Conservation (phyloP, 176 grass and related monocot genomes). For the Triticum urartu region DNA sequence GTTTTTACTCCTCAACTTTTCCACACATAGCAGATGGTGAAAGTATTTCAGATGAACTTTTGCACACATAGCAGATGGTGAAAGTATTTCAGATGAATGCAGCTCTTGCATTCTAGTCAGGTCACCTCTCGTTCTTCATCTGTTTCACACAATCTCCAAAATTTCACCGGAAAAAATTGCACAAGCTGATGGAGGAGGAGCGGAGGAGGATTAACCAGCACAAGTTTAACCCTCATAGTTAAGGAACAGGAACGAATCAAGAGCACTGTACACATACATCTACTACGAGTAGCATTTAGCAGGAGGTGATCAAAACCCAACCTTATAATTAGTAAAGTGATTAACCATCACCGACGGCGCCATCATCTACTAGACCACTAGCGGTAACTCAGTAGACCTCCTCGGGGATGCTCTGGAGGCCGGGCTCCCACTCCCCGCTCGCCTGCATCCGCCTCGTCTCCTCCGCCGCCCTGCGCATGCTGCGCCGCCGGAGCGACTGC, state of each 20-base stretch:
- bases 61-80: neutral
- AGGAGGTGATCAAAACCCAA: constrained; percentile 50
- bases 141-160: neutral
- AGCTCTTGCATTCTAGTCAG: constrained; percentile 9
- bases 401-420: constrained; percentile 88
- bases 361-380: constrained; percentile 9
- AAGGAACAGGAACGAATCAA: constrained; percentile 21
- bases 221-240: constrained; percentile 11
- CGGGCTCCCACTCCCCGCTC: constrained; percentile 65
- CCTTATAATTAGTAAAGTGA: constrained; percentile 44
- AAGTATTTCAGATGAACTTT: neutral
- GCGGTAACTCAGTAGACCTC: constrained; percentile 39
- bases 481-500: constrained; percentile 71
- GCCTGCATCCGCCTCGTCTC: constrained; percentile 40
- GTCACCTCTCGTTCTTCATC: constrained; percentile 5
- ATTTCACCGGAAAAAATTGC: neutral
- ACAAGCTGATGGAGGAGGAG: constrained; percentile 23
- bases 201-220: constrained; percentile 9
- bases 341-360: constrained; percentile 32
- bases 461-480: constrained; percentile 51
- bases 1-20: neutral
- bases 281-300: constrained; percentile 40
- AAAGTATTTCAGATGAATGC: neutral
- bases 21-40: neutral
- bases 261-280: constrained; percentile 46